Percentiles rank a stretch among this genome's conserved stretches.
Conservation (phyloP, 2,329 filamentous ascomycete genomes). For the Ophiostoma sp. region DNA sequence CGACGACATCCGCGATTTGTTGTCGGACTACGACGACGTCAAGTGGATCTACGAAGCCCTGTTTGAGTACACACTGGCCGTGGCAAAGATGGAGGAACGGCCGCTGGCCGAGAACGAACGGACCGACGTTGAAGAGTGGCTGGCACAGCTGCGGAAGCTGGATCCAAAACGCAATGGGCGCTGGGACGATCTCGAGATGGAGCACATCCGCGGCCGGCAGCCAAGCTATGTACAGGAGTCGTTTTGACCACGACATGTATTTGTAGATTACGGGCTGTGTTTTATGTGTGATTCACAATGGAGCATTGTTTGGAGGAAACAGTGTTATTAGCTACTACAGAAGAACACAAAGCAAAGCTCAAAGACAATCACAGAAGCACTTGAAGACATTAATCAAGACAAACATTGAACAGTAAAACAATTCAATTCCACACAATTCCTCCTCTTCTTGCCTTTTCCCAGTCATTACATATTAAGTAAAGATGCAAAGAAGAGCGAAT, state of each 20-base stretch:
- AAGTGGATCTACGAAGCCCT: constrained; percentile 92
- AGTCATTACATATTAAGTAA: neutral
- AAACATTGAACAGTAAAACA: neutral
- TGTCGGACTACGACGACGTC: constrained; percentile 58
- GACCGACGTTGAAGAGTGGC: constrained; percentile 55
- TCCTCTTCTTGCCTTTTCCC: neutral
- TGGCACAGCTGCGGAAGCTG: constrained; percentile 64
- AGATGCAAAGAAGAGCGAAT: constrained; percentile 1
- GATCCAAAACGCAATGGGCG: constrained; percentile 74
- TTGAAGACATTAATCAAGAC: neutral
- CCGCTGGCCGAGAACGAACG: constrained; percentile 44
- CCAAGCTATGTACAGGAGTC: constrained; percentile 25
- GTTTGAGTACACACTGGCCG: constrained; percentile 67
- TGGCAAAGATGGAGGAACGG: constrained; percentile 55
- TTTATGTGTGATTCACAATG: neutral
- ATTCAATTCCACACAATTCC: neutral
- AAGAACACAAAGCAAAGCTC: neutral
- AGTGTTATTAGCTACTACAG: neutral
- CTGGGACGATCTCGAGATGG: constrained; percentile 69
- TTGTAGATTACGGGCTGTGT: neutral
- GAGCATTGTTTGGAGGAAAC: neutral
- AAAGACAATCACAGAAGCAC: neutral
- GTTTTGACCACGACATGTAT: neutral
- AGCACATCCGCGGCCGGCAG: constrained; percentile 28
- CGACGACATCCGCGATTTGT: constrained; percentile 66